phyloP scores from a whole-genome alignment of 2,329 filamentous ascomycete species.

The Purpureocillium lavendulum region DNA sequence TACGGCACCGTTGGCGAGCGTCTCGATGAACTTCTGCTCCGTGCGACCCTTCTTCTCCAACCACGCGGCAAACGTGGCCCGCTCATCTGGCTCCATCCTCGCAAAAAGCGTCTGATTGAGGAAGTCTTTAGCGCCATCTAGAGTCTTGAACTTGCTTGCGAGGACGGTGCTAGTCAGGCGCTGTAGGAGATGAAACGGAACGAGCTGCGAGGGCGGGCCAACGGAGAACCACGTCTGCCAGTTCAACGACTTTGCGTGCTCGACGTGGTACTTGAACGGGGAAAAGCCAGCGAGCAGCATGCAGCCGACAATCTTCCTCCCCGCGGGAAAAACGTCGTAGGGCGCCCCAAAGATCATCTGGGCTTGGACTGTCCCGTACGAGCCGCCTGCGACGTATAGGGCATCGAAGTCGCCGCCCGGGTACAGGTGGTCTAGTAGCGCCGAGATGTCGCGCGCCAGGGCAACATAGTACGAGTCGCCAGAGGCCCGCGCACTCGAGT shows the following conservation, averaged over 20 bases:
- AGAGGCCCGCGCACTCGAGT: slow-evolving; percentile 6
- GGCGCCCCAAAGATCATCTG: slow-evolving; percentile 15
- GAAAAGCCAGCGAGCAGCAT: slow-evolving; percentile 11
- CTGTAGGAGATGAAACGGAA: slow-evolving; percentile 10
- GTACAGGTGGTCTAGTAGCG: slow-evolving; percentile 10
- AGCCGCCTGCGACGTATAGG: slow-evolving; percentile 11
- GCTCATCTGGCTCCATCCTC: slow-evolving; percentile 9
- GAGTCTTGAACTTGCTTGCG: slow-evolving; percentile 5
- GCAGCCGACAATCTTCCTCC: slow-evolving; percentile 9
- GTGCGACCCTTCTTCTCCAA: slow-evolving; percentile 4
- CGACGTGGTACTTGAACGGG: slow-evolving; percentile 9
- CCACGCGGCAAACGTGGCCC: slow-evolving; percentile 2
- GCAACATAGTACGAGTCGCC: slow-evolving; percentile 6
- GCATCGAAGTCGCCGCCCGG: slow-evolving; percentile 7
- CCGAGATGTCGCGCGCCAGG: slow-evolving; percentile 8
- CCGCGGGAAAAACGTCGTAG: slow-evolving; percentile 11
- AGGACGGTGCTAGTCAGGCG: slow-evolving; percentile 5
- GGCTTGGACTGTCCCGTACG: slow-evolving; percentile 13
- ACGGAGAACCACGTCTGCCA: slow-evolving; percentile 12
- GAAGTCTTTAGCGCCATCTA: slow-evolving; percentile 9
- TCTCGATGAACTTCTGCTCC: slow-evolving; percentile 5
- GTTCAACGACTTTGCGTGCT: slow-evolving; percentile 9
- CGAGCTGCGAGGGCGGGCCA: slow-evolving; percentile 6
- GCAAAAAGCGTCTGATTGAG: slow-evolving; percentile 6
- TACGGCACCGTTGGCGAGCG: slow-evolving; percentile 7